These are phyloP conservation scores for Pneumocystis wakefieldiae DNA, from an alignment of 1,139 yeast genomes.

Conservation along the genomic window DNA sequence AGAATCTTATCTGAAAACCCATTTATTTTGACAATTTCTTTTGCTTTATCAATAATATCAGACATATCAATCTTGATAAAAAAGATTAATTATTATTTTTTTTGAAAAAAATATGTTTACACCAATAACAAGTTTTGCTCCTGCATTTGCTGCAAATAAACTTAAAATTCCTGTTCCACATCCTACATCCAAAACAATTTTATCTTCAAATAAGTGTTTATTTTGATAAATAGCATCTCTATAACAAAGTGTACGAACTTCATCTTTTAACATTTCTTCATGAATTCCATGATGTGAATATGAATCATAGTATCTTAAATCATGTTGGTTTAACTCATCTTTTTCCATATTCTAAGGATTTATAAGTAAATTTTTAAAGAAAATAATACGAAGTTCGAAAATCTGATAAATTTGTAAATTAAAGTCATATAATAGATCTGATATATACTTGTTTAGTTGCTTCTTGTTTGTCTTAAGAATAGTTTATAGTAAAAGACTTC, in stretches of 20 bases:
- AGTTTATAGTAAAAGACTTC: background rate
- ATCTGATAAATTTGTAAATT: too few species aligned
- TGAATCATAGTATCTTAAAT: background rate
- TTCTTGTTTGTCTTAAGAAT: background rate
- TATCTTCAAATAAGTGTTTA: constrained; percentile 76
- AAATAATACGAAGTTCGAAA: background rate
- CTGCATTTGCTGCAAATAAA: constrained; percentile 47
- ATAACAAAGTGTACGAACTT: constrained; percentile 81
- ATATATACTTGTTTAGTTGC: background rate
- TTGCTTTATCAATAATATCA: constrained; percentile 86
- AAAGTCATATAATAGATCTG: too few species aligned
- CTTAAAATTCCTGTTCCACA: constrained; percentile 48
- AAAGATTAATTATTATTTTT: background rate
- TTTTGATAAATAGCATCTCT: constrained; percentile 87
- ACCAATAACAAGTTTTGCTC: constrained; percentile 42
- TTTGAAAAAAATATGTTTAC: constrained; percentile 9
- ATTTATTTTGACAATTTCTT: constrained; percentile 65
- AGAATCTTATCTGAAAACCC: constrained; percentile 83
- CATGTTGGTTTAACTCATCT: background rate
- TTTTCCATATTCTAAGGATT: background rate
- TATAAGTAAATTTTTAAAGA: background rate
- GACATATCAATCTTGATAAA: constrained; percentile 53
- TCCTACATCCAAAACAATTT: constrained; percentile 86
- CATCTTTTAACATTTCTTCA: constrained; percentile 96
- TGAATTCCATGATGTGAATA: constrained; percentile 48